Evolutionary conservation across 1,139 yeast genomes (phyloP), one percentile per base, ranked within the genome.

Genomic region (Suhomyces ambrosiae): DNA sequence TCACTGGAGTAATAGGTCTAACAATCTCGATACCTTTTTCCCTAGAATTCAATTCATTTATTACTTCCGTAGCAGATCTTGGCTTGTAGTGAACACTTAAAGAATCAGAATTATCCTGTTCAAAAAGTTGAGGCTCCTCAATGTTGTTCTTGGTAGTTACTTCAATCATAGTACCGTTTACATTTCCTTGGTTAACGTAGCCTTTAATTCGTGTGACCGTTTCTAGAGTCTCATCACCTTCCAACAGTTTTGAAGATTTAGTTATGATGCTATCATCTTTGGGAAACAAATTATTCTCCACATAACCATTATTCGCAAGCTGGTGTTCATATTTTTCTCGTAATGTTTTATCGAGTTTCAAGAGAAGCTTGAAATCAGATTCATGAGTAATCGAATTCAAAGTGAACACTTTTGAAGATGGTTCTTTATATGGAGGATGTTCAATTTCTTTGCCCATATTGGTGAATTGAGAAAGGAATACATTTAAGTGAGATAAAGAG

Each of bases 261-360:
- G n/a, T 23, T 12, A 6, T 12, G 5, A 24, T 11, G 4, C 5
- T 12, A 9, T 12, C 27, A 14, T 32, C 18, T n/a, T 26, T 19
- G 4, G 30, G 37, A 30, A 30, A 35, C 12, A 30, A 21, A 16
- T 30, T 35, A 17, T 33, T 21, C 22, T 27, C 32, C 9, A 28
- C 24, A 11, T 33, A 23, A 14, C 9, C 23, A 15, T 28, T 27
- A 13, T 28, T 33, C 5, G 18, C 10, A 7, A 26, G 14, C 27
- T n/a, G 19, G 5, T 15, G 10, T 12, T 32, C 19, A 15, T 19
- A 14, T 7, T 21, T 7, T 10, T 11, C 21, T 13, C 35, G 12
- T 12, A 32, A 17, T 8, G 19, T 9, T 3, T 17, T 8, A 19
- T 32, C 35, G 11, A 25, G 5, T 0, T 21, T 18, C 11, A 25